These are phyloP conservation scores for Mallotus nudiflorus DNA, from an alignment of 345 rosid species.

Conservation along the genomic window DNA sequence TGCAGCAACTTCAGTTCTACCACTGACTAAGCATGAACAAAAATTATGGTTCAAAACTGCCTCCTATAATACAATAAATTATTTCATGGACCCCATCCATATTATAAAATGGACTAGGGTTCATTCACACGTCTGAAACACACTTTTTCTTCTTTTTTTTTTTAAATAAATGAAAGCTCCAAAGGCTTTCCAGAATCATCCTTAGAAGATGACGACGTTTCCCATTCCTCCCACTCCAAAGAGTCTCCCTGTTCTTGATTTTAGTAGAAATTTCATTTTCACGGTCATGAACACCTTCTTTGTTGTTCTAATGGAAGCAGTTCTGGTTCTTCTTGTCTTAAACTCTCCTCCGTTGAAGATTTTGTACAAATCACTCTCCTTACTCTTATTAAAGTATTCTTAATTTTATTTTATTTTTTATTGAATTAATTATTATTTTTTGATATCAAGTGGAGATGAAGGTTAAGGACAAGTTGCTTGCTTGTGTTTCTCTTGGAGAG, in stretches of 20 bases:
- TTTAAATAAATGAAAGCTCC: too few relatives aligned
- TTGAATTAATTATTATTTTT: background rate
- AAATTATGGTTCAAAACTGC: too few relatives aligned
- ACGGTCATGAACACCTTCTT: conserved; percentile 26
- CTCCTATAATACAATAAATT: too few relatives aligned
- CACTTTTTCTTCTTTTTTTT: too few relatives aligned
- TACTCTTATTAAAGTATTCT: conserved; percentile 54
- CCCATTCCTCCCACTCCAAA: background rate
- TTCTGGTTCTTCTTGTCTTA: conserved; percentile 25
- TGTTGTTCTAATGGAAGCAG: conserved; percentile 25
- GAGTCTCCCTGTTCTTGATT: conserved; percentile 43
- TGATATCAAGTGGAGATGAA: conserved; percentile 65
- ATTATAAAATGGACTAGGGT: too few relatives aligned
- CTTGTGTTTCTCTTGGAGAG: conserved; percentile 87
- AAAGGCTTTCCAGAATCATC: conserved; percentile 20
- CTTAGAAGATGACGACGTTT: background rate
- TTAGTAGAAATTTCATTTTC: conserved; percentile 48
- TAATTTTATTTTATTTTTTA: background rate
- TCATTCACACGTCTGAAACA: too few relatives aligned
- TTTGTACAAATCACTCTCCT: conserved; percentile 88
- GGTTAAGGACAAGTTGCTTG: conserved; percentile 83
- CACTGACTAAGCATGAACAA: too few relatives aligned
- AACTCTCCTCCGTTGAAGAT: conserved; percentile 49
- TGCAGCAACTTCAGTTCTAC: too few relatives aligned
- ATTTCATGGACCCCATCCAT: too few relatives aligned